Evolutionary conservation across 305 asterid species (phyloP), one percentile per base, ranked within the genome.

Genomic region (Fraxinus xanthoxyloides): DNA sequence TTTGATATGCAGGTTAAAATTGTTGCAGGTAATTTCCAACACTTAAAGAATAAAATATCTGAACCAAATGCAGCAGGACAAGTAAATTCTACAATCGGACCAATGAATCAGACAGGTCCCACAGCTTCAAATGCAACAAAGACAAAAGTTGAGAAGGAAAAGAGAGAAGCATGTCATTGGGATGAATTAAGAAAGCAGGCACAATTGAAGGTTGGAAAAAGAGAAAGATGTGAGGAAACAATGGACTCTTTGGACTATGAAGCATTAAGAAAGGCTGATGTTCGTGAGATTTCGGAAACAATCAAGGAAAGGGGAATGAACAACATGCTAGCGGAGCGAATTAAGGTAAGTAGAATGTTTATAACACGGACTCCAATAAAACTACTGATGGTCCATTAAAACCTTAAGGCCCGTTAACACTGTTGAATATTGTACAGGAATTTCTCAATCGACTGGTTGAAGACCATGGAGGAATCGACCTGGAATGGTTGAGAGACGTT

Each of bases 271-370:
- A 77, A 84, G 76, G 97, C 98, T 85, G 89, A 91, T 82, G 96
- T 96, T 75, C 80, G 75, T 72, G 91, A 84, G 84, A 93, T 96
- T 79, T 92, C 98, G 28, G 90, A 89, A 75, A 75, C 95, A 12
- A 96, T 96, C 78, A 93, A 85, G 88, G 99, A 93, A 90, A 89
- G 99, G 87, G 98, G 98, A 76, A 94, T 96, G 98, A 92, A 91
- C 83, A 94, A 96, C 92, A 86, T 92, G 95, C 88, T 96, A 83
- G 99, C 98, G 23, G 97, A 90, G 86, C 83, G 99, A 87, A 96
- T 96, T 69, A 91, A 94, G 97, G 99, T 94, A 83, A 7, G 67
- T 54, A 77, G 69, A 21, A 35, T 59, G 70, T 31, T 72, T 77
- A 5, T 77, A 51, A n/a, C 35, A 8, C 4, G 36, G n/a, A 59